Conservation (phyloP, 2,329 filamentous ascomycete genomes). For the Neurospora crassa region DNA sequence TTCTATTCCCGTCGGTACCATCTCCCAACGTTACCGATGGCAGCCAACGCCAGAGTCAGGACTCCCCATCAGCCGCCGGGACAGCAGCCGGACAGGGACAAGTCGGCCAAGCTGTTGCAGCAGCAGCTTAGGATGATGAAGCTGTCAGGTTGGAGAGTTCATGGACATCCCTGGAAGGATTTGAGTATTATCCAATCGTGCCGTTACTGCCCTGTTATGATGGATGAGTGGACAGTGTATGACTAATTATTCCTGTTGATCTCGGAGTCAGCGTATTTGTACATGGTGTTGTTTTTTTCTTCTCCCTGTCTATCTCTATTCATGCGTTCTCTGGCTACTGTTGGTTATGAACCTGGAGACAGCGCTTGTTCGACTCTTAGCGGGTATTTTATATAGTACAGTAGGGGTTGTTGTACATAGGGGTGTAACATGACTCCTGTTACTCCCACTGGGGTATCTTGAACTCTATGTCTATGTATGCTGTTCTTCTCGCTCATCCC, state of each 20-base stretch:
- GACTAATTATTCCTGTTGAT: background rate
- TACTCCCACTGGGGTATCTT: background rate
- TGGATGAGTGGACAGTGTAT: background rate
- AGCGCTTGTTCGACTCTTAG: background rate
- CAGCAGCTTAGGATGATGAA: slow-evolving; percentile 2
- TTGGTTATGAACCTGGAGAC: background rate
- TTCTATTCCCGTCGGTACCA: slow-evolving; percentile 27
- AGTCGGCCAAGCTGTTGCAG: slow-evolving; percentile 1
- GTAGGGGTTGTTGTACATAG: background rate
- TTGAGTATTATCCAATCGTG: background rate
- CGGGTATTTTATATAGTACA: background rate
- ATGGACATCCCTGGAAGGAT: background rate
- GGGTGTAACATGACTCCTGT: background rate
- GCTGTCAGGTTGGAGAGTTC: background rate
- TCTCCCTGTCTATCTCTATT: background rate
- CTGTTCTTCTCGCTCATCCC: background rate
- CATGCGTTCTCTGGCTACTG: background rate
- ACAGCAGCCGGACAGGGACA: background rate
- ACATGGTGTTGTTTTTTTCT: slow-evolving; percentile 1
- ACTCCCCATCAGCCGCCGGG: background rate
- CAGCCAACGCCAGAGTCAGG: slow-evolving; percentile 1
- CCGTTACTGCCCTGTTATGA: background rate
- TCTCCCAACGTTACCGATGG: slow-evolving; percentile 9
- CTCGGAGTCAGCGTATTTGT: slow-evolving; percentile 2
- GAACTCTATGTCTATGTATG: background rate